A percentile compares a stretch with the other conserved stretches of the same genome.
Conservation (phyloP, 2,329 filamentous ascomycete genomes). For the Phoma sp. region DNA sequence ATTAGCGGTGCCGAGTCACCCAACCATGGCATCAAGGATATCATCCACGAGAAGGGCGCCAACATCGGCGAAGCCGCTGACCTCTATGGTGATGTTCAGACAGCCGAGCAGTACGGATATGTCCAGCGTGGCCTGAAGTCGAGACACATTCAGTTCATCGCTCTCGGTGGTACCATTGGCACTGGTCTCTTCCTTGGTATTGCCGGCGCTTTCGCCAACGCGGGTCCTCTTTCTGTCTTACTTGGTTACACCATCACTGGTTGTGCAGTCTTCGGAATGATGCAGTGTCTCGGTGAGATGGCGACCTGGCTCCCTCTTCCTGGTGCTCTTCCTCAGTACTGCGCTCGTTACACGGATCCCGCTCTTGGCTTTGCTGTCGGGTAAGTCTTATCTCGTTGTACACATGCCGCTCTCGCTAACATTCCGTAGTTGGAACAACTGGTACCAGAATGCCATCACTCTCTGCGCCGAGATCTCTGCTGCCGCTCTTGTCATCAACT, state of each 20-base stretch:
- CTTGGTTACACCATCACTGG: conserved; percentile 47
- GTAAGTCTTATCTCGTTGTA: background rate
- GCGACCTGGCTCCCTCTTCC: conserved; percentile 52
- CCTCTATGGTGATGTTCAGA: conserved; percentile 60
- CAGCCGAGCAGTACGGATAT: conserved; percentile 61
- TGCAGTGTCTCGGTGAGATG: conserved; percentile 54
- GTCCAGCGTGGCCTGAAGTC: conserved; percentile 61
- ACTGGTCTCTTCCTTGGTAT: conserved; percentile 49
- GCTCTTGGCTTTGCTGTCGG: conserved; percentile 38
- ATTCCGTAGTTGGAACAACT: conserved; percentile 26
- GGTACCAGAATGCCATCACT: conserved; percentile 46
- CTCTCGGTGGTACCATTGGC: conserved; percentile 64
- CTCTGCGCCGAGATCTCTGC: conserved; percentile 49
- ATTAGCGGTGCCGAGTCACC: conserved; percentile 20
- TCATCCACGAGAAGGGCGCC: conserved; percentile 33
- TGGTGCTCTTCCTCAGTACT: conserved; percentile 48
- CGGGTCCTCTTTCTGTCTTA: conserved; percentile 47
- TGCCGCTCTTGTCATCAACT: conserved; percentile 42
- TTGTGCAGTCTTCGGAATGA: conserved; percentile 48
- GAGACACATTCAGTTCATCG: conserved; percentile 67
- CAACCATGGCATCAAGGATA: conserved; percentile 34
- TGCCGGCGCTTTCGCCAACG: conserved; percentile 40
- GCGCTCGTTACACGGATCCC: conserved; percentile 56
- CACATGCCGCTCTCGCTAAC: background rate
- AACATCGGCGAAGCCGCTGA: conserved; percentile 58